Conservation (phyloP, 1,139 yeast genomes). For the Scheffersomyces titani region DNA sequence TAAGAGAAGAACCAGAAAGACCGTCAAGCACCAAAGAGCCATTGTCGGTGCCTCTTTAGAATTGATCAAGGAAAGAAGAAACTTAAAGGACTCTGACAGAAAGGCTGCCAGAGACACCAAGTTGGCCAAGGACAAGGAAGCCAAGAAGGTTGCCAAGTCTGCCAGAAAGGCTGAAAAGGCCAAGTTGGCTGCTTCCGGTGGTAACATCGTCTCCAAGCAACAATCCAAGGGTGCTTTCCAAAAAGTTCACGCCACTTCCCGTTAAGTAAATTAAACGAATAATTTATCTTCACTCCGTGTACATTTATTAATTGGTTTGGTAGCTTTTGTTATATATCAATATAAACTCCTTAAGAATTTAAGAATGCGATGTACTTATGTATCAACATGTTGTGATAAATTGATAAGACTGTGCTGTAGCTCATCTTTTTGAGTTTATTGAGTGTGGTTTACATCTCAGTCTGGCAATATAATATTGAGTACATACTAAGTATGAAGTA, state of each 20-base stretch:
- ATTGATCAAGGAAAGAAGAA: slow-evolving; percentile 96
- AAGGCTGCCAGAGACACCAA: slow-evolving; percentile 96
- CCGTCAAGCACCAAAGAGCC: slow-evolving; percentile 98
- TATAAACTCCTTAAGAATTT: background rate
- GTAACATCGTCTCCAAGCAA: slow-evolving; percentile 72
- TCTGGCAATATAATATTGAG: too few relatives aligned
- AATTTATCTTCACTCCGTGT: slow-evolving; percentile 7
- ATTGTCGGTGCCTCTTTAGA: slow-evolving; percentile 99
- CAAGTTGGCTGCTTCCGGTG: slow-evolving; percentile 71
- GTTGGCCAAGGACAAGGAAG: slow-evolving; percentile 89
- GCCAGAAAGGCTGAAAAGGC: slow-evolving; percentile 96
- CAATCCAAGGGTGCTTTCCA: slow-evolving; percentile 94
- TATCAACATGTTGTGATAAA: background rate
- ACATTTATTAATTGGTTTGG: slow-evolving; percentile 5
- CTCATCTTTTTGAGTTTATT: too few relatives aligned
- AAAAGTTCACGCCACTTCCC: slow-evolving; percentile 95
- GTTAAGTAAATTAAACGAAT: slow-evolving; percentile 51
- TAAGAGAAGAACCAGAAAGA: slow-evolving; percentile 96
- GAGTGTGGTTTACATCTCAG: too few relatives aligned
- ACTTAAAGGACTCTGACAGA: slow-evolving; percentile 95
- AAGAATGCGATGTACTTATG: slow-evolving; percentile 2
- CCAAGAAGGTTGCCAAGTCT: slow-evolving; percentile 92
- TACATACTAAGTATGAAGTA: too few relatives aligned
- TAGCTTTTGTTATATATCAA: slow-evolving; percentile 6
- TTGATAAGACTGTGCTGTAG: too few relatives aligned